phyloP scores from a whole-genome alignment of 2,329 filamentous ascomycete species.

The Tolypocladium endophyticum region DNA sequence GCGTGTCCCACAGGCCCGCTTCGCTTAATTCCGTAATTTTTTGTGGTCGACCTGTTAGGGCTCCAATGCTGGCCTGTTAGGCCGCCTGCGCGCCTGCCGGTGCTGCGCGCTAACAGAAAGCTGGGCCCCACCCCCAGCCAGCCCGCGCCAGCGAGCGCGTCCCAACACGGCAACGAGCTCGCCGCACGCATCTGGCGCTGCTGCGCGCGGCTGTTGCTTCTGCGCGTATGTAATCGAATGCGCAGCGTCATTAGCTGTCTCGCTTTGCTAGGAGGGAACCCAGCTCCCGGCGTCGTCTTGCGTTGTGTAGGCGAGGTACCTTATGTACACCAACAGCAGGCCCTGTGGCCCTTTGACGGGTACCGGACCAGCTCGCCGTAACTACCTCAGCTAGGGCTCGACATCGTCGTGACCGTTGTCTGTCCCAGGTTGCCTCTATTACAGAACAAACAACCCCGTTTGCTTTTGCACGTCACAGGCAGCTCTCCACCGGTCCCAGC shows the following conservation, averaged over 20 bases:
- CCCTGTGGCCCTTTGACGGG: neutral
- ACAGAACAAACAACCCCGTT: neutral
- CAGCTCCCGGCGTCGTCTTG: neutral
- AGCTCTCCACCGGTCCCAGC: neutral
- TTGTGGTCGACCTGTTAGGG: conserved; percentile 15
- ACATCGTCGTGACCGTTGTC: neutral
- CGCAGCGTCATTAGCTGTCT: neutral
- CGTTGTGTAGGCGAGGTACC: no score
- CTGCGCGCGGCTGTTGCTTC: neutral
- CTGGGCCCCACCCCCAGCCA: neutral
- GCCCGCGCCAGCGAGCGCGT: neutral
- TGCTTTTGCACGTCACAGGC: neutral
- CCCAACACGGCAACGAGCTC: neutral
- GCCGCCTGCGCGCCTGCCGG: neutral
- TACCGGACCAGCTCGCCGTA: neutral
- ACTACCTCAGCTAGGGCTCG: neutral
- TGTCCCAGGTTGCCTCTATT: neutral
- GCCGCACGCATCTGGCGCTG: neutral
- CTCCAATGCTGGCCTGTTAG: conserved; percentile 6
- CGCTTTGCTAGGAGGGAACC: neutral
- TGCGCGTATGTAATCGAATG: neutral
- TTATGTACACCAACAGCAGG: neutral
- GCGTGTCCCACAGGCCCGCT: conserved; percentile 1
- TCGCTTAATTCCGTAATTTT: conserved; percentile 13
- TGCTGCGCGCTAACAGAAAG: conserved; percentile 3